Evolutionary conservation across 768 basidiomycete species (phyloP).

Genomic region (Lyophyllum decastes): DNA sequence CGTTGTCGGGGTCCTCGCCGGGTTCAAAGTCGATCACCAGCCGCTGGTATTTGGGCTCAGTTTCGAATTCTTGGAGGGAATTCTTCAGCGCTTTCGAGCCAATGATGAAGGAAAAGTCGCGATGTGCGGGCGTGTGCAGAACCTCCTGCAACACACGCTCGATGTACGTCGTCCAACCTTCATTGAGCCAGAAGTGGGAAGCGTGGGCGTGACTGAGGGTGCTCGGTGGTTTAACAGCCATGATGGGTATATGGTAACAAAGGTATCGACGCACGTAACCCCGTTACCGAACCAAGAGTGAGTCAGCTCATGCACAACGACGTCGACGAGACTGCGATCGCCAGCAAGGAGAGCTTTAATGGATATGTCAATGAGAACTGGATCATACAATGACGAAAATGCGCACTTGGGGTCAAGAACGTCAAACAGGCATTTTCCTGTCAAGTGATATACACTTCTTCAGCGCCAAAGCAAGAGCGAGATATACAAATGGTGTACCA

Average conservation of each 20-base stretch:
- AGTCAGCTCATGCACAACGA: constrained; percentile 84
- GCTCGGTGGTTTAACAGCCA: neutral
- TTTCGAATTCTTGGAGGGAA: constrained; percentile 60
- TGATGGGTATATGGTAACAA: neutral
- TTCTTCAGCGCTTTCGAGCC: constrained; percentile 75
- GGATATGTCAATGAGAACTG: neutral
- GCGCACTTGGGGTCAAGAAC: constrained; percentile 84
- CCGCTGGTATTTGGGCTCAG: constrained; percentile 73
- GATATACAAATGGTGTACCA: constrained; percentile 47
- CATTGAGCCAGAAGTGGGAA: constrained; percentile 87
- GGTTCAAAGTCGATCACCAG: constrained; percentile 74
- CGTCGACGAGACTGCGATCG: constrained; percentile 84
- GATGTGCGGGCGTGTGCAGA: constrained; percentile 71
- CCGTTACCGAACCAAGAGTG: constrained; percentile 96
- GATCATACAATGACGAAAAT: neutral
- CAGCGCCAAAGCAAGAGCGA: constrained; percentile 1
- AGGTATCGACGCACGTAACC: constrained; percentile 54
- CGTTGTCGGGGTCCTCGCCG: constrained; percentile 79
- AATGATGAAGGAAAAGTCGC: constrained; percentile 80
- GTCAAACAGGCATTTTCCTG: constrained; percentile 90
- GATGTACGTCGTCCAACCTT: constrained; percentile 93
- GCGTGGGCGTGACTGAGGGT: constrained; percentile 63
- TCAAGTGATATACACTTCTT: neutral
- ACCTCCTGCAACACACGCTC: constrained; percentile 77
- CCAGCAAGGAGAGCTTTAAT: constrained; percentile 75